A percentile compares a stretch with the other conserved stretches of the same genome.
Evolutionary conservation across 2,329 filamentous ascomycete species (phyloP).

Genomic region (Orbilia javanica): DNA sequence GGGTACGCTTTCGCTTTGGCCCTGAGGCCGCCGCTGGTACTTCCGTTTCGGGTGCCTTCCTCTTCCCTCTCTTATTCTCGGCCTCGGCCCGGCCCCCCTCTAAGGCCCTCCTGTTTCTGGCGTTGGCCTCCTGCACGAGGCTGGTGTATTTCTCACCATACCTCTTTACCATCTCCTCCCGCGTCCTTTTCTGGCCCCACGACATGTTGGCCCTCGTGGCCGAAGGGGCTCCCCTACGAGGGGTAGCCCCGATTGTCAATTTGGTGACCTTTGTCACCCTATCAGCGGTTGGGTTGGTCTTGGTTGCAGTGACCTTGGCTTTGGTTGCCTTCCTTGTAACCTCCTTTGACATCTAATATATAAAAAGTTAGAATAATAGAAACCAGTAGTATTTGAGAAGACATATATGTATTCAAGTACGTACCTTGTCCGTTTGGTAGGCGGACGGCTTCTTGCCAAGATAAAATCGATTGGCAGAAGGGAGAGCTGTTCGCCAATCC

Average conservation of each 20-base stretch:
- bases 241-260: not conserved
- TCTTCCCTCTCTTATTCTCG: not conserved
- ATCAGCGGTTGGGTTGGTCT: not conserved
- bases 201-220: no score
- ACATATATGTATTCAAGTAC: no score
- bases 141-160: not conserved
- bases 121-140: not conserved
- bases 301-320: not conserved
- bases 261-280: not conserved
- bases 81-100: not conserved
- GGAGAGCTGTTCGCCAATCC: no score
- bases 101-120: not conserved
- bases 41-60: not conserved
- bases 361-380: not conserved
- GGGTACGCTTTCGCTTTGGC: not conserved
- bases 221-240: not conserved
- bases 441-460: not conserved
- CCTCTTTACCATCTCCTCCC: constrained; percentile 1
- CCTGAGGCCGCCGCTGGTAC: not conserved
- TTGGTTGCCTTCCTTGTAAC: not conserved
- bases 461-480: not conserved
- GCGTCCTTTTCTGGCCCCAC: not conserved
- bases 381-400: not conserved
- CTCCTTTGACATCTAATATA: constrained; percentile 6
- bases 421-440: not conserved